phyloP scores from a whole-genome alignment of 768 basidiomycete species.

The Serendipita vermifera region DNA sequence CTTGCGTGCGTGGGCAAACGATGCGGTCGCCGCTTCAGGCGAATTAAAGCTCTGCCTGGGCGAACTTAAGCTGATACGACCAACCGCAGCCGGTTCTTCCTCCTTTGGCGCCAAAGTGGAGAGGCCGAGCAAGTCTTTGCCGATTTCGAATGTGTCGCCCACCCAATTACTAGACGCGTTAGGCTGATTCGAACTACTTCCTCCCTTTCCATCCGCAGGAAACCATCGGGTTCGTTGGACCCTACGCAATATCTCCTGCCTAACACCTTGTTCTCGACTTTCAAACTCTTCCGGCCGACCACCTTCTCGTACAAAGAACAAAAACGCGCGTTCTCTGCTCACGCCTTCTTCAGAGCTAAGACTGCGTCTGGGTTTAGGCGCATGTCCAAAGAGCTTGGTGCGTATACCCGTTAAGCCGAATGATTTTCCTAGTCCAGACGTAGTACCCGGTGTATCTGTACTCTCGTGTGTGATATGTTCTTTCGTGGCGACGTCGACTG shows the following conservation, averaged over 20 bases:
- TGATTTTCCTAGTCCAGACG: slow-evolving; percentile 19
- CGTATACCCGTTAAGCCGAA: slow-evolving; percentile 8
- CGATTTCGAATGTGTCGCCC: slow-evolving; percentile 65
- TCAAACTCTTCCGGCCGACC: slow-evolving; percentile 52
- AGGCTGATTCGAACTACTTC: too few species aligned
- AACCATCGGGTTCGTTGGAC: slow-evolving; percentile 57
- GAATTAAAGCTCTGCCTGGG: too few species aligned
- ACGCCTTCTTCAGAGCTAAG: slow-evolving; percentile 18
- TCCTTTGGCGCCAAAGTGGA: neutral
- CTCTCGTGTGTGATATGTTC: slow-evolving; percentile 26
- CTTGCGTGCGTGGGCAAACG: too few species aligned
- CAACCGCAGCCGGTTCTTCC: slow-evolving; percentile 3
- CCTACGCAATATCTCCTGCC: slow-evolving; percentile 43
- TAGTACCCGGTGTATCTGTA: slow-evolving; percentile 20
- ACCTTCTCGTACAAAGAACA: slow-evolving; percentile 50
- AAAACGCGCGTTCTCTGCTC: slow-evolving; percentile 48
- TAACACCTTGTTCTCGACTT: slow-evolving; percentile 34
- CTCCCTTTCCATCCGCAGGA: slow-evolving; percentile 24
- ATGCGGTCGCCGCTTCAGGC: too few species aligned
- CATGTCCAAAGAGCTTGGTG: slow-evolving; percentile 23
- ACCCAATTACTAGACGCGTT: too few species aligned
- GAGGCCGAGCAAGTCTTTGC: slow-evolving; percentile 46
- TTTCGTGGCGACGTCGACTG: slow-evolving; percentile 39
- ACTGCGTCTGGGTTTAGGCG: slow-evolving; percentile 30
- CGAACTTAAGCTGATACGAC: neutral